These are phyloP conservation scores for Aeminium ludgeri DNA, from an alignment of 495 filamentous ascomycete genomes.

Conservation along the genomic window DNA sequence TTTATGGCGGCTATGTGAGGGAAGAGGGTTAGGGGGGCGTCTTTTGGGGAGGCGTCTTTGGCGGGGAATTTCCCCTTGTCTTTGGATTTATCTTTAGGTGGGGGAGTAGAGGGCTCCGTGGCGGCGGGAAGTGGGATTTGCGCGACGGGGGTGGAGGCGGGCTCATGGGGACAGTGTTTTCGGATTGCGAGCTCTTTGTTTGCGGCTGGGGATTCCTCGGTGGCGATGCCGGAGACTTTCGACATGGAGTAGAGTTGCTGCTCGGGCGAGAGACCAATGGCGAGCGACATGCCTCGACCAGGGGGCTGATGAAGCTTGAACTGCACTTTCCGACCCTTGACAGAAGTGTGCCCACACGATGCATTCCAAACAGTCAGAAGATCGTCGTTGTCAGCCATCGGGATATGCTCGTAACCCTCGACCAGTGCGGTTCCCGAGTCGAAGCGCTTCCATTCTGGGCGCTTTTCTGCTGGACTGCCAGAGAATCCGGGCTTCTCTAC, in stretches of 20 bases:
- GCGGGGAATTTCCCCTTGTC: no score
- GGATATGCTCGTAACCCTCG: constrained; percentile 13
- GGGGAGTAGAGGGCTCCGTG: no score
- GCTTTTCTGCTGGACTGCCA: background rate
- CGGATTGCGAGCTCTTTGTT: constrained; percentile 2
- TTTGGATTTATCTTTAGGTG: no score
- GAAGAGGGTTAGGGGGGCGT: constrained; percentile 7
- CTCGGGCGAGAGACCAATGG: constrained; percentile 1
- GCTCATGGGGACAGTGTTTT: background rate
- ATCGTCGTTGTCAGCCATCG: constrained; percentile 4
- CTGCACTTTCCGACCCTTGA: constrained; percentile 6
- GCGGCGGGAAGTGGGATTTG: constrained; percentile 4
- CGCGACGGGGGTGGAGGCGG: background rate
- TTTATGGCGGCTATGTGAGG: constrained; percentile 10
- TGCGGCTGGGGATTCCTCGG: background rate
- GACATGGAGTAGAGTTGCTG: constrained; percentile 6
- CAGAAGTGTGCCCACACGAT: constrained; percentile 1
- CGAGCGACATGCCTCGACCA: constrained; percentile 2
- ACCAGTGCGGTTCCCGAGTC: constrained; percentile 8
- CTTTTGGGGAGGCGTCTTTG: background rate
- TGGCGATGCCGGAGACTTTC: background rate
- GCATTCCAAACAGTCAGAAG: constrained; percentile 7
- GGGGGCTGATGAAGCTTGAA: constrained; percentile 4
- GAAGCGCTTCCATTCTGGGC: constrained; percentile 1
- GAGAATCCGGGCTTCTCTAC: constrained; percentile 8